phyloP scores from a whole-genome alignment of 2,329 filamentous ascomycete genomes.

The Aphanoascus verrucosus region DNA sequence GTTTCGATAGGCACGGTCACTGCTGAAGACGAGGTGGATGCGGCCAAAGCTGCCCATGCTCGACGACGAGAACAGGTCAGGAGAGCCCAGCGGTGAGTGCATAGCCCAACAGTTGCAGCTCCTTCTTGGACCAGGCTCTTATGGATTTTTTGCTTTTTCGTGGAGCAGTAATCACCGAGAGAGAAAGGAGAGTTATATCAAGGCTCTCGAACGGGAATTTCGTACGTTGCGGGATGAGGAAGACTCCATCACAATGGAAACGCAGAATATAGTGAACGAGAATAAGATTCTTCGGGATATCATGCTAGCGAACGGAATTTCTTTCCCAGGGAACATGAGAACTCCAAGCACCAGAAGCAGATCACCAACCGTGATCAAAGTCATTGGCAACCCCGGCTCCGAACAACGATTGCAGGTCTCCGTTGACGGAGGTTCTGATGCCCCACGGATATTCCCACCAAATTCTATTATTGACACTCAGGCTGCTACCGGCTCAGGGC shows the following conservation, averaged over 20 bases:
- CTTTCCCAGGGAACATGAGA: conserved; percentile 9
- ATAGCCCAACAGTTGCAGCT: not conserved
- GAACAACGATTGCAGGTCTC: conserved; percentile 17
- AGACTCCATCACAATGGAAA: conserved; percentile 14
- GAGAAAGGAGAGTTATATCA: conserved; percentile 25
- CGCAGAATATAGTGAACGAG: conserved; percentile 15
- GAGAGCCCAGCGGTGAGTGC: conserved; percentile 22
- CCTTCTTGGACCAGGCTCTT: not conserved
- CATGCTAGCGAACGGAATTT: conserved; percentile 17
- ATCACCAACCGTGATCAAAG: conserved; percentile 14
- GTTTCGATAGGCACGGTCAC: conserved; percentile 3
- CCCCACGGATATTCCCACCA: conserved; percentile 12
- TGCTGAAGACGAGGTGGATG: conserved; percentile 11
- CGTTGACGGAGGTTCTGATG: conserved; percentile 1
- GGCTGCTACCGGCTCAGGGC: not conserved
- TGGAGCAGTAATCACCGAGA: conserved; percentile 23
- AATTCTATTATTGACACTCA: not conserved
- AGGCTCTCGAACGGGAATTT: conserved; percentile 22
- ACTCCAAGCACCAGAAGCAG: not conserved
- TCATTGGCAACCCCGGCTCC: conserved; percentile 14
- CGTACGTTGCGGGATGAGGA: conserved; percentile 21
- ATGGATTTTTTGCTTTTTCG: not conserved
- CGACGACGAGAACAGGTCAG: conserved; percentile 24
- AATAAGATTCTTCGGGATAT: conserved; percentile 19
- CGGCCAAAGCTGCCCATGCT: conserved; percentile 16